These are phyloP conservation scores for Trichosporon sp. DNA, from an alignment of 1,284 basidiomycete genomes.

Conservation along the genomic window DNA sequence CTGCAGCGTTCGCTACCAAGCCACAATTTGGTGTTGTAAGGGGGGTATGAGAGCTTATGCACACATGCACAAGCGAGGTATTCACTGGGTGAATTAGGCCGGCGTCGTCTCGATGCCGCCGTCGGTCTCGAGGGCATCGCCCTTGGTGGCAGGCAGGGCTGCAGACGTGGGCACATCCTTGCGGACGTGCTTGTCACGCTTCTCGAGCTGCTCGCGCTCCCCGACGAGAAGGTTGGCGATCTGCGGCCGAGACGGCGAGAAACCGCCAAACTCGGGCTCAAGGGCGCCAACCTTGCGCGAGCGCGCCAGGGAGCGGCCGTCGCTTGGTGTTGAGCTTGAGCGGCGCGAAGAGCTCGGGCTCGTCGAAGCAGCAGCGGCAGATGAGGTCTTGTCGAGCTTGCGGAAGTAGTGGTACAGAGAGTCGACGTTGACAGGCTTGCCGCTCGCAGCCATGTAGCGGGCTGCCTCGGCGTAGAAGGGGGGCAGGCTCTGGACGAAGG, in stretches of 20 bases:
- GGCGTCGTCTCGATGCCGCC: background rate
- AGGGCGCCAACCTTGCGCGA: background rate
- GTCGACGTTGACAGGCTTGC: conserved; percentile 28
- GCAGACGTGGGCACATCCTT: background rate
- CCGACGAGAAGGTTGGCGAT: conserved; percentile 24
- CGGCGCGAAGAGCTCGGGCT: conserved; percentile 1
- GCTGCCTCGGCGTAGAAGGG: conserved; percentile 26
- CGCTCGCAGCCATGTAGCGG: conserved; percentile 14
- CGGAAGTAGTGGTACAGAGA: conserved; percentile 26
- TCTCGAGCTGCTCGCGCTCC: conserved; percentile 3
- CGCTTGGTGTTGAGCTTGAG: background rate
- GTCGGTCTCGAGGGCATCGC: background rate
- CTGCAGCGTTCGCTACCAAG: background rate
- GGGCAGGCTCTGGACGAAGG: conserved; percentile 26
- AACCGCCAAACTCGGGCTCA: conserved; percentile 23
- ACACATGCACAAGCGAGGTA: conserved; percentile 8
- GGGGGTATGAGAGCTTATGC: background rate
- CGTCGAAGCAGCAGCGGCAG: conserved; percentile 6
- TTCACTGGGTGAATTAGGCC: background rate
- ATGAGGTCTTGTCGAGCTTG: conserved; percentile 27
- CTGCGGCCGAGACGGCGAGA: conserved; percentile 29
- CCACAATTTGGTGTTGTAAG: background rate
- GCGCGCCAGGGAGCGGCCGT: background rate
- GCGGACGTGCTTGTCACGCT: background rate
- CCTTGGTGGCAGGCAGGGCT: background rate